Percentiles rank a stretch among this genome's conserved stretches.
These are phyloP conservation scores for Lactarius deliciosus DNA, from an alignment of 768 basidiomycete species.

Conservation along the genomic window DNA sequence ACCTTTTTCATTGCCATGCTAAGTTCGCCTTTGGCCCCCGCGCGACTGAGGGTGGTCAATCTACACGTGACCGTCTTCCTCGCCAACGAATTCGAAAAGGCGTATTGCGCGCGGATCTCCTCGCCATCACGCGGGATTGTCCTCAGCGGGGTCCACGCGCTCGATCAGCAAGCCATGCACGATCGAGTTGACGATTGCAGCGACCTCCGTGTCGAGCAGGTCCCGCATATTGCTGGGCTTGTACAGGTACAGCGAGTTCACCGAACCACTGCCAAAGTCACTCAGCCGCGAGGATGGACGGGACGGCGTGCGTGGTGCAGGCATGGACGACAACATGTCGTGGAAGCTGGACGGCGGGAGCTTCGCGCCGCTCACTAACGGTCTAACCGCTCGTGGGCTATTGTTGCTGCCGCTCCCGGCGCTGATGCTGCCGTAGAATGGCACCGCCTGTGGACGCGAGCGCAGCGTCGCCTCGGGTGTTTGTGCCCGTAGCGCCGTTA, in stretches of 20 bases:
- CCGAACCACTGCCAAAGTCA: conserved; percentile 37
- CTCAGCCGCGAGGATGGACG: conserved; percentile 66
- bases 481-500: conserved; percentile 52
- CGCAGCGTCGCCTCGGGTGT: conserved; percentile 67
- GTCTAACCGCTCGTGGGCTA: conserved; percentile 42
- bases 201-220: conserved; percentile 81
- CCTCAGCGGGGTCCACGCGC: conserved; percentile 74
- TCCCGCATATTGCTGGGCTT: conserved; percentile 65
- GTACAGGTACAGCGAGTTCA: conserved; percentile 58
- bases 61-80: conserved; percentile 77
- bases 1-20: conserved; percentile 70
- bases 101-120: conserved; percentile 82
- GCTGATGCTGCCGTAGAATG: conserved; percentile 45
- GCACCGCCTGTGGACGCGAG: conserved; percentile 58
- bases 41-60: conserved; percentile 73
- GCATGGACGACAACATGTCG: conserved; percentile 45
- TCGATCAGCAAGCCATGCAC: conserved; percentile 76
- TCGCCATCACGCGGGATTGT: conserved; percentile 66
- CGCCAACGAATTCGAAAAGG: conserved; percentile 69
- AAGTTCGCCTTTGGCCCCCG: conserved; percentile 42
- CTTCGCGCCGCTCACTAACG: conserved; percentile 43
- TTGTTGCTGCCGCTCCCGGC: conserved; percentile 28
- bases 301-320: conserved; percentile 46
- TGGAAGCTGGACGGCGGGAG: conserved; percentile 77
- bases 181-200: conserved; percentile 68